Conservation (phyloP, 805 yeast species). For the Jamesozyma rosinii region DNA sequence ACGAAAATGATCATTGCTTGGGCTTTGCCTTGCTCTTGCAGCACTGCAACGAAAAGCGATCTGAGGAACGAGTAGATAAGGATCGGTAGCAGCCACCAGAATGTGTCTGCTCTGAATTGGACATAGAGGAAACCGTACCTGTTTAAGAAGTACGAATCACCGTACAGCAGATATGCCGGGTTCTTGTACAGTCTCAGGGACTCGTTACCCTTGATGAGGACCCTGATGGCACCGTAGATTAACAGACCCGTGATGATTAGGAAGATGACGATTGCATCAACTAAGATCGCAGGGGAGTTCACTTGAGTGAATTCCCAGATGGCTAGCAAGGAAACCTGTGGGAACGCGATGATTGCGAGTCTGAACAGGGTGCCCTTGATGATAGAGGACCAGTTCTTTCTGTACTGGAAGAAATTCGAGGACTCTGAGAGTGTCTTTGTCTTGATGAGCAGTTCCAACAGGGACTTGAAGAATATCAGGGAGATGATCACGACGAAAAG, state of each 20-base stretch:
- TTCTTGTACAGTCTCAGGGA: constrained; percentile 69
- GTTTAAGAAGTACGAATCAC: constrained; percentile 72
- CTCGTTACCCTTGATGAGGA: constrained; percentile 62
- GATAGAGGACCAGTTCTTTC: constrained; percentile 74
- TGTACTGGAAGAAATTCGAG: constrained; percentile 62
- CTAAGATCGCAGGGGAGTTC: constrained; percentile 77
- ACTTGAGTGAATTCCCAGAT: constrained; percentile 82
- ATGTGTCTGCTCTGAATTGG: constrained; percentile 79
- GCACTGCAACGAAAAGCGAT: constrained; percentile 76
- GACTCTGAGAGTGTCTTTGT: constrained; percentile 46
- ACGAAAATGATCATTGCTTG: constrained; percentile 73
- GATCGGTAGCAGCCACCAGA: constrained; percentile 67
- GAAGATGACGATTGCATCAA: constrained; percentile 67
- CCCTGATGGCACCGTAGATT: constrained; percentile 63
- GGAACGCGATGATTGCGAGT: constrained; percentile 73
- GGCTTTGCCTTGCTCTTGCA: constrained; percentile 70
- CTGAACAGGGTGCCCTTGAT: constrained; percentile 86
- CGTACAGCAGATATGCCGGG: constrained; percentile 85
- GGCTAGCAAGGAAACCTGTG: constrained; percentile 72
- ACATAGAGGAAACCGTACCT: constrained; percentile 88
- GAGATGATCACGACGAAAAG: constrained; percentile 50
- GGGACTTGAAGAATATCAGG: constrained; percentile 57
- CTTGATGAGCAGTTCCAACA: constrained; percentile 53
- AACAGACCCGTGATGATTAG: constrained; percentile 50
- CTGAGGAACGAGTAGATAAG: constrained; percentile 60